Base-by-base conservation (phyloP, 2,329 filamentous ascomycete genomes). In the Paecilomyces dactylethromorphus region DNA sequence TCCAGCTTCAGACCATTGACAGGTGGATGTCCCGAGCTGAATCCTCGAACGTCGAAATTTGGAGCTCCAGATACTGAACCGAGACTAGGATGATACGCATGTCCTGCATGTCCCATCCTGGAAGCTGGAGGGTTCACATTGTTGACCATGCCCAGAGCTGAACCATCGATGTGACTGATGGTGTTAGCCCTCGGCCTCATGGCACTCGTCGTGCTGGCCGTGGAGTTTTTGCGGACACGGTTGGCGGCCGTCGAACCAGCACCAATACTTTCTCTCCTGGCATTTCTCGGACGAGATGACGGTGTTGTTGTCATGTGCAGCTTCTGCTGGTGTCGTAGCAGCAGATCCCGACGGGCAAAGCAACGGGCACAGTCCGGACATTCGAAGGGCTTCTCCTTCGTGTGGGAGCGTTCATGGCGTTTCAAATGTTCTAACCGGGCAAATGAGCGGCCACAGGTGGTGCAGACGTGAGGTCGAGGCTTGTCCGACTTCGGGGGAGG, bases 341-440 rank as follows among this genome's bases (percentile, higher is more conserved):
- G 83, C 65, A 99, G 78, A 75, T 99, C 94, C 65, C 94, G 87
- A 61, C 94, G 87, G 60, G 94, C 94, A 76, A 99, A 99, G 78
- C 94, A 97, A 77, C 94, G 82, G 39, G 91, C 84, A 76, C 94
- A 99, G 74, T 97, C 91, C 29, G 91, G 91, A 69, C 94, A 99
- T 76, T 97, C 92, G 68, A 99, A 99, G 0, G 94, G 94, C 81
- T 99, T 99, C 78, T 99, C 92, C 75, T 99, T 97, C 52, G 92
- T 97, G 73, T 97, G 92, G n/a, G 92, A 96, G 62, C 94, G 86
- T 78, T 97, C 94, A 76, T 99, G 94, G 61, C 94, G 89, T 79
- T 99, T 99, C 65, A 99, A 80, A 74, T 99, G 94, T 78, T 99
- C 94, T 67, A 99, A 80, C 61, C 94, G 87, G 59, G 94, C 94